These are phyloP conservation scores for Curvularia hawaiiensis DNA, from an alignment of 2,329 filamentous ascomycete species.

Conservation along the genomic window DNA sequence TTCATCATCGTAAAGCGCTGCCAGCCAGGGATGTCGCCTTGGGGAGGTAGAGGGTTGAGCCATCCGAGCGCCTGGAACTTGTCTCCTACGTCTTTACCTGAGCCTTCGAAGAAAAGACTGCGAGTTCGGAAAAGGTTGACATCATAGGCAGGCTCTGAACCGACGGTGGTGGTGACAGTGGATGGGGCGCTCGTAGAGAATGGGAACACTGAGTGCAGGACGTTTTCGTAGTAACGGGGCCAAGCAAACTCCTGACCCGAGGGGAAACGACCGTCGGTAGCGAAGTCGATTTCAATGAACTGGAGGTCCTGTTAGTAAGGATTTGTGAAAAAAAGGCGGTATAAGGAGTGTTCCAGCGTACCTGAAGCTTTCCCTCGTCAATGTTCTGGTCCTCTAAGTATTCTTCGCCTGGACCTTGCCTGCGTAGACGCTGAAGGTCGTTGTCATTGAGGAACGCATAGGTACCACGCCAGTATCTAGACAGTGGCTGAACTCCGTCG, in stretches of 20 bases:
- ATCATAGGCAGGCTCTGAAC: too few relatives aligned
- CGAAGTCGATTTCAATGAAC: constrained; percentile 43
- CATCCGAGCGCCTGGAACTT: constrained; percentile 50
- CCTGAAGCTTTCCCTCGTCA: constrained; percentile 38
- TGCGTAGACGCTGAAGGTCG: constrained; percentile 25
- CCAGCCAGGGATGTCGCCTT: constrained; percentile 57
- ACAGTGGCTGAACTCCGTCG: constrained; percentile 45
- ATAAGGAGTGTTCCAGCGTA: constrained; percentile 8
- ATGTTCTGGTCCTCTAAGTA: constrained; percentile 40
- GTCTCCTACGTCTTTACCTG: constrained; percentile 46
- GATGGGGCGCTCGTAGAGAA: too few relatives aligned
- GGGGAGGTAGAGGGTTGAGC: constrained; percentile 56
- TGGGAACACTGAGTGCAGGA: constrained; percentile 41
- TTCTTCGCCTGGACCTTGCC: constrained; percentile 24
- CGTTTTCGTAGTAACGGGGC: constrained; percentile 49
- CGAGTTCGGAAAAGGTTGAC: not conserved
- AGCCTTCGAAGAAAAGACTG: constrained; percentile 46
- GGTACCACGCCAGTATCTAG: constrained; percentile 57
- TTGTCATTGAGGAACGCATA: constrained; percentile 50
- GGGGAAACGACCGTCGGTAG: constrained; percentile 8
- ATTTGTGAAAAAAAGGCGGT: too few relatives aligned
- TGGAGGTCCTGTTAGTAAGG: constrained; percentile 32
- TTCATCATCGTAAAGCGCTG: constrained; percentile 61
- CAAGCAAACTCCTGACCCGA: constrained; percentile 35
- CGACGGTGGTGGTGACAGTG: constrained; percentile 12